Percentiles rank a stretch among this genome's conserved stretches.
These are phyloP conservation scores for Peronosclerospora sorghi DNA, from an alignment of 352 stramenopile genomes.

Conservation along the genomic window DNA sequence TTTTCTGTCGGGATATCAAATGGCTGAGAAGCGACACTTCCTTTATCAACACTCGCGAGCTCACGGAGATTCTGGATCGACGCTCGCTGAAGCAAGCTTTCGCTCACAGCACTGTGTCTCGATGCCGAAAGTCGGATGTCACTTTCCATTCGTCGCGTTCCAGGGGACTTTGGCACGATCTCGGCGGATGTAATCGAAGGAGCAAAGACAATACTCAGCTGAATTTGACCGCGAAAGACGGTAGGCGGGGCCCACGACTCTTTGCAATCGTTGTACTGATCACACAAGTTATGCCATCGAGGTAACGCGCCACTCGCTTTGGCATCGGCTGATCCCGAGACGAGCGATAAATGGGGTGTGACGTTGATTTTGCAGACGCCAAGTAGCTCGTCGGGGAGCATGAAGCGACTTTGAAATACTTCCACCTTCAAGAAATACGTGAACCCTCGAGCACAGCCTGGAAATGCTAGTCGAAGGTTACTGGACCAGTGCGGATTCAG, in stretches of 20 bases:
- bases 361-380: constrained; percentile 82
- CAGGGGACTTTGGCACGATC: constrained; percentile 32
- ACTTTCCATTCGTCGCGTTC: too few species aligned
- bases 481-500: too few species aligned
- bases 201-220: constrained; percentile 70
- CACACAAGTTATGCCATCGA: constrained; percentile 78
- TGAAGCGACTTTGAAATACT: too few species aligned
- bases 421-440: too few species aligned
- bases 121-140: constrained; percentile 19
- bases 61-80: constrained; percentile 51
- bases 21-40: constrained; percentile 9
- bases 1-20: constrained; percentile 13
- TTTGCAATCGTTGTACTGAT: too few species aligned
- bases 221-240: constrained; percentile 70
- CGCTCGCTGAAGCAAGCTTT: constrained; percentile 41
- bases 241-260: too few species aligned
- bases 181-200: constrained; percentile 46
- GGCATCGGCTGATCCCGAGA: constrained; percentile 67
- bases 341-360: too few species aligned
- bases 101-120: constrained; percentile 25
- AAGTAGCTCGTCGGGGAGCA: constrained; percentile 59
- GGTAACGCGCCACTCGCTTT: constrained; percentile 71
- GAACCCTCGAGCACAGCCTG: constrained; percentile 56
- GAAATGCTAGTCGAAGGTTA: constrained; percentile 73
- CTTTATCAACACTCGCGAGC: constrained; percentile 36